phyloP scores from a whole-genome alignment of 2,329 filamentous ascomycete genomes.

The Alternaria tenuissima region DNA sequence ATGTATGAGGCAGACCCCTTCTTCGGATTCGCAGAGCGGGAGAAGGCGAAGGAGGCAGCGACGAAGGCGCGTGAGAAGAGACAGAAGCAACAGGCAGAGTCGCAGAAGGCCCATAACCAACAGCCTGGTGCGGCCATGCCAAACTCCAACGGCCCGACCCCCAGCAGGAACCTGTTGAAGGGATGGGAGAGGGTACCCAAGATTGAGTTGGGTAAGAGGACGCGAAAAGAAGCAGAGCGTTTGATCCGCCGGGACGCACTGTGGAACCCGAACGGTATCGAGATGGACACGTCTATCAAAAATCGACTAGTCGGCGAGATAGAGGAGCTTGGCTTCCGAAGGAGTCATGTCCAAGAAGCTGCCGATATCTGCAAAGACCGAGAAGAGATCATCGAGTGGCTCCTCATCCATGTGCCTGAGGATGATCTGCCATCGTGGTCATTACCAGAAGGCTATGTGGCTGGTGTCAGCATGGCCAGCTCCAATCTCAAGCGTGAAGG shows the following conservation, averaged over 20 bases:
- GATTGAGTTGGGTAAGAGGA: constrained; percentile 89
- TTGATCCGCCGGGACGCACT: constrained; percentile 78
- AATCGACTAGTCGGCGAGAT: constrained; percentile 75
- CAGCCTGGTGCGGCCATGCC: constrained; percentile 45
- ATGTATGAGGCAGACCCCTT: constrained; percentile 98
- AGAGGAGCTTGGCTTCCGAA: constrained; percentile 81
- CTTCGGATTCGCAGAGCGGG: constrained; percentile 77
- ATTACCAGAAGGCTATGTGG: constrained; percentile 88
- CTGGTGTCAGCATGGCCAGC: constrained; percentile 85
- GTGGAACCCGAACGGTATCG: constrained; percentile 85
- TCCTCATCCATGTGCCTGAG: constrained; percentile 95
- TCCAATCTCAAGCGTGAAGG: constrained; percentile 82
- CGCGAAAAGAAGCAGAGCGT: constrained; percentile 79
- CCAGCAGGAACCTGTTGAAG: constrained; percentile 63
- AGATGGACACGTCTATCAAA: constrained; percentile 67
- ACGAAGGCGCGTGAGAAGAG: constrained; percentile 81
- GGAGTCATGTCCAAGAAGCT: constrained; percentile 88
- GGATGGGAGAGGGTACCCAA: constrained; percentile 87
- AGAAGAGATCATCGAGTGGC: constrained; percentile 94
- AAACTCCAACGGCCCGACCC: constrained; percentile 37
- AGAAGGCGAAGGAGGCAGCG: constrained; percentile 76
- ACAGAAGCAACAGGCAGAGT: constrained; percentile 61
- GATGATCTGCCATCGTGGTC: constrained; percentile 95
- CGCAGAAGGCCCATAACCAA: constrained; percentile 69
- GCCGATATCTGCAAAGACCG: constrained; percentile 86